Conservation (phyloP, 148 eudicot genomes). For the Diospyros lotus region DNA sequence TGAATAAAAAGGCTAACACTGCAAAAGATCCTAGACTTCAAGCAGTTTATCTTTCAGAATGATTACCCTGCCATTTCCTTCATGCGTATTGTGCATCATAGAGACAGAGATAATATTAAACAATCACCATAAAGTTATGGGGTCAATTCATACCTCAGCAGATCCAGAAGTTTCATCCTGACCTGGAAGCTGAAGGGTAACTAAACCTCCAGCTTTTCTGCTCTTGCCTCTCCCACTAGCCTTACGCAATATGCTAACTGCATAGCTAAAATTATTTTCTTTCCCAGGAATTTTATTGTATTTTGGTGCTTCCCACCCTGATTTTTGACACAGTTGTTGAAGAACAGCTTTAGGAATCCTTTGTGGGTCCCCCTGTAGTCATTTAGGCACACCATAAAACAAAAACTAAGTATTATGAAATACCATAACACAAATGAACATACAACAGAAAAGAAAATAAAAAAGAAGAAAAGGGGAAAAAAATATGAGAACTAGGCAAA, state of each 20-base stretch:
- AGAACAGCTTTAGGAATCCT: conserved; percentile 92
- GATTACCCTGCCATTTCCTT: not conserved
- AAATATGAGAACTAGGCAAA: not conserved
- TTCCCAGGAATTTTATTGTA: conserved; percentile 58
- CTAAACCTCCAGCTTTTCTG: conserved; percentile 90
- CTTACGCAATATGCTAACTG: conserved; percentile 78
- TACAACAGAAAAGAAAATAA: not conserved
- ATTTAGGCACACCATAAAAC: conserved; percentile 11
- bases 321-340: conserved; percentile 91
- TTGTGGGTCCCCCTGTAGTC: conserved; percentile 70
- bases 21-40: not conserved
- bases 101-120: conserved; percentile 1
- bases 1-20: not conserved
- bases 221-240: conserved; percentile 97
- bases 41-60: not conserved
- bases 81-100: not conserved
- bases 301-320: conserved; percentile 96
- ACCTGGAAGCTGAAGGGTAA: conserved; percentile 73
- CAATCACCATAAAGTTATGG: not conserved
- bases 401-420: not conserved
- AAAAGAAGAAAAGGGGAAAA: not conserved
- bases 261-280: conserved; percentile 48
- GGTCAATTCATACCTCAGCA: conserved; percentile 59
- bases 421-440: not conserved
- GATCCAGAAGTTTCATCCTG: conserved; percentile 48